These are phyloP conservation scores for Zygosaccharomyces kombuchaensis DNA, from an alignment of 805 yeast genomes.

Conservation along the genomic window DNA sequence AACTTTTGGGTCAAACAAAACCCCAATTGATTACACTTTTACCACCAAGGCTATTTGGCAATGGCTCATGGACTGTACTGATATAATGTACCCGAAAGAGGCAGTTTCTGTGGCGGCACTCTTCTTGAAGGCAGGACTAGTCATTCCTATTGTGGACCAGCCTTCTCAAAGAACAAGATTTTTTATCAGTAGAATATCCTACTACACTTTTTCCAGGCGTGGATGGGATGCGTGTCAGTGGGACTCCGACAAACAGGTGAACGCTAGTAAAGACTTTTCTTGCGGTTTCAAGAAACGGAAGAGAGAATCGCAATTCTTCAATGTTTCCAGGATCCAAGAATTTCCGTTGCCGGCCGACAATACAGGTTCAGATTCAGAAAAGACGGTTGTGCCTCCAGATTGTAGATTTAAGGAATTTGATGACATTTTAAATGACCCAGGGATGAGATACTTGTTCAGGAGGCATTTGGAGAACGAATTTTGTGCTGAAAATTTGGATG, in stretches of 20 bases:
- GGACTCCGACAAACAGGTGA: constrained; percentile 11
- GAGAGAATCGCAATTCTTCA: neutral
- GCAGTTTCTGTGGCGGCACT: constrained; percentile 50
- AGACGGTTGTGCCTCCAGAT: constrained; percentile 2
- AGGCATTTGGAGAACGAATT: constrained; percentile 58
- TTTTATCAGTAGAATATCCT: constrained; percentile 37
- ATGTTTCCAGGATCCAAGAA: neutral
- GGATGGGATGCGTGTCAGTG: constrained; percentile 40
- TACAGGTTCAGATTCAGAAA: constrained; percentile 4
- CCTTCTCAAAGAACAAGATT: constrained; percentile 36
- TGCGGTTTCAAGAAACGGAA: neutral
- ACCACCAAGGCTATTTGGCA: constrained; percentile 77
- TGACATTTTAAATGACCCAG: constrained; percentile 65
- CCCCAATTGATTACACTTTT: constrained; percentile 44
- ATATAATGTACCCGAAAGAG: constrained; percentile 49
- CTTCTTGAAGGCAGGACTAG: constrained; percentile 44
- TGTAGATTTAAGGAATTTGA: constrained; percentile 22
- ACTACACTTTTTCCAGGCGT: constrained; percentile 40
- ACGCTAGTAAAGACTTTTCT: neutral
- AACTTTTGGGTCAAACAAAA: constrained; percentile 30
- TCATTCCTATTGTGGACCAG: constrained; percentile 40
- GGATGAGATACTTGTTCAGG: constrained; percentile 61
- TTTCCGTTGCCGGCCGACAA: neutral
- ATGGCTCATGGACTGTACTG: constrained; percentile 90
- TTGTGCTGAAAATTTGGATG: constrained; percentile 76